Conservation (phyloP, 2,329 filamentous ascomycete species). For the Xylariaceae sp. region DNA sequence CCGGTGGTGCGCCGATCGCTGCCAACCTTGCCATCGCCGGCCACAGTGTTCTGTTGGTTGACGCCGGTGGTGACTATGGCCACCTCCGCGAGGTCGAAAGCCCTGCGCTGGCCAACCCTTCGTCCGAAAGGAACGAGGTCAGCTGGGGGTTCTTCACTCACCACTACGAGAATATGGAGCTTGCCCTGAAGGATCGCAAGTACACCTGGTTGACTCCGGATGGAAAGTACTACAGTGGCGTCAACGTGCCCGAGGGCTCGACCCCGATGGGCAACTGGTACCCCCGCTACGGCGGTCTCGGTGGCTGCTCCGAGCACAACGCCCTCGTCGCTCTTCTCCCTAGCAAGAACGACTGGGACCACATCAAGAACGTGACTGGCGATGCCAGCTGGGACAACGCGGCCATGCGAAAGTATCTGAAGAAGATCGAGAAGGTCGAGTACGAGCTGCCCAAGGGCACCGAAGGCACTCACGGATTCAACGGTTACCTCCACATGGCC, state of each 20-base stretch:
- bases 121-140: slow-evolving; percentile 50
- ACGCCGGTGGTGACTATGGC: slow-evolving; percentile 55
- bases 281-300: slow-evolving; percentile 47
- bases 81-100: slow-evolving; percentile 45
- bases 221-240: slow-evolving; percentile 47
- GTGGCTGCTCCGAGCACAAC: slow-evolving; percentile 29
- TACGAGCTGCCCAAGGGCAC: slow-evolving; percentile 33
- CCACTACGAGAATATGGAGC: slow-evolving; percentile 50
- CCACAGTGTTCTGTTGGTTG: slow-evolving; percentile 51
- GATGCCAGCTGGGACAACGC: slow-evolving; percentile 23
- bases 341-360: slow-evolving; percentile 39
- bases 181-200: slow-evolving; percentile 53
- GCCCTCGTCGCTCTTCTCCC: slow-evolving; percentile 35
- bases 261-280: slow-evolving; percentile 50
- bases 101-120: slow-evolving; percentile 47
- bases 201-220: slow-evolving; percentile 49
- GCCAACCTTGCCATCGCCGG: slow-evolving; percentile 56
- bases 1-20: slow-evolving; percentile 55
- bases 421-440: slow-evolving; percentile 24
- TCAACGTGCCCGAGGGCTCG: slow-evolving; percentile 47
- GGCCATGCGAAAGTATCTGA: slow-evolving; percentile 24
- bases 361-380: slow-evolving; percentile 34
- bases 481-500: slow-evolving; percentile 22
- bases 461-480: slow-evolving; percentile 28
- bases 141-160: slow-evolving; percentile 61